These are phyloP conservation scores for Cryptococcus depauperatus DNA, from an alignment of 1,284 basidiomycete species.

Conservation along the genomic window DNA sequence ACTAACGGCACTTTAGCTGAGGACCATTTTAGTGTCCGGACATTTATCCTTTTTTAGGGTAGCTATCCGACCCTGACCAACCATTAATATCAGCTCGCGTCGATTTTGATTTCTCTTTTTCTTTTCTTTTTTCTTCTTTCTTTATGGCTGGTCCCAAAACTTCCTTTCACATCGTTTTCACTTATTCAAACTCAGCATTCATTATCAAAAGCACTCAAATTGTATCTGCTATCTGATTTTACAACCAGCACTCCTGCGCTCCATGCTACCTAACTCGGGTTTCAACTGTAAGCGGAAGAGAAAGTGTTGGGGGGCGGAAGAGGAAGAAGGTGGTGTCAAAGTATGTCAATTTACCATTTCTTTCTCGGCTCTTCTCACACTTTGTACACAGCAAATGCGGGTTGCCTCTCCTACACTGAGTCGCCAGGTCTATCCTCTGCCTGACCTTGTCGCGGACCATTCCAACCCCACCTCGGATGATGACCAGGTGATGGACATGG, in stretches of 20 bases:
- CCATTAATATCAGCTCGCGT: not conserved
- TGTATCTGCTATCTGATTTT: not conserved
- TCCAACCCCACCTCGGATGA: conserved; percentile 31
- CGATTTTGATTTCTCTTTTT: not conserved
- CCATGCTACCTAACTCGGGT: conserved; percentile 8
- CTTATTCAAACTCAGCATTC: not conserved
- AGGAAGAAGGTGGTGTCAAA: conserved; percentile 18
- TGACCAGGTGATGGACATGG: conserved; percentile 34
- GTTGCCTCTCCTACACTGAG: conserved; percentile 23
- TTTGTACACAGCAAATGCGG: conserved; percentile 18
- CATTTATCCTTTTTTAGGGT: no score
- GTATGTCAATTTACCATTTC: conserved; percentile 13
- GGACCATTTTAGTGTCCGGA: no score
- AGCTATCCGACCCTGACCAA: not conserved
- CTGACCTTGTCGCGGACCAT: conserved; percentile 36
- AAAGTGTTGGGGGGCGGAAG: conserved; percentile 18
- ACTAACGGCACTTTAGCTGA: no score
- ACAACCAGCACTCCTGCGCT: not conserved
- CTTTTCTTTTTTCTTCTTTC: not conserved
- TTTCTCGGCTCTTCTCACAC: not conserved
- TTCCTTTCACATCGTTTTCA: not conserved
- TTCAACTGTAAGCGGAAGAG: conserved; percentile 39
- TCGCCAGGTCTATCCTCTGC: conserved; percentile 20
- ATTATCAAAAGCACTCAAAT: not conserved
- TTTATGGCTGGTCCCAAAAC: not conserved